A percentile compares a stretch with the other conserved stretches of the same genome.
phyloP scores from a whole-genome alignment of 1,284 basidiomycete genomes.

The Ganoderma resinaceum region DNA sequence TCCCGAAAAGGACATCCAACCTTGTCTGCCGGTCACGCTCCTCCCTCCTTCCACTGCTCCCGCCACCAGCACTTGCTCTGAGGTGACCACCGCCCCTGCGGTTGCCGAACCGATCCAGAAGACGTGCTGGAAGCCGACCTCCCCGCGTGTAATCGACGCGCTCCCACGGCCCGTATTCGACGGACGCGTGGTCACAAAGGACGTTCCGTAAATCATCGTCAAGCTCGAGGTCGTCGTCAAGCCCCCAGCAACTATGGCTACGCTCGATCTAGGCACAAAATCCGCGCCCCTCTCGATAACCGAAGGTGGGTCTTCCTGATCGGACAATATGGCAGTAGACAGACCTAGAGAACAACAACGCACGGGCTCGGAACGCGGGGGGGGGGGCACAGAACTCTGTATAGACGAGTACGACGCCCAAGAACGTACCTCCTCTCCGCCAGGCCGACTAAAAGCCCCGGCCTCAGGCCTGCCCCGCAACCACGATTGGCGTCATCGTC shows the following conservation, averaged over 20 bases:
- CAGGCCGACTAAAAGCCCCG: slow-evolving; percentile 12
- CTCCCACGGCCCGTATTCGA: neutral
- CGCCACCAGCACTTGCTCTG: neutral
- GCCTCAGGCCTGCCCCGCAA: neutral
- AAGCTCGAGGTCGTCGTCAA: neutral
- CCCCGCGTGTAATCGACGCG: neutral
- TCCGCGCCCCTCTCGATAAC: slow-evolving; percentile 49
- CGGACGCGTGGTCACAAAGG: slow-evolving; percentile 4
- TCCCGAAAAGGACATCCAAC: slow-evolving; percentile 32
- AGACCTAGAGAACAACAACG: neutral
- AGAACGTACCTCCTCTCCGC: neutral
- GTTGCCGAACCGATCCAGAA: neutral
- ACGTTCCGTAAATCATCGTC: neutral
- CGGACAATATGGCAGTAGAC: no score
- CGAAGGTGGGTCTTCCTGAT: slow-evolving; percentile 43
- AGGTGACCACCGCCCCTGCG: neutral
- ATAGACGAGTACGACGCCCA: neutral
- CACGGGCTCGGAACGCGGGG: neutral
- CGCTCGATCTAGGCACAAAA: slow-evolving; percentile 42
- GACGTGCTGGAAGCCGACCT: neutral
- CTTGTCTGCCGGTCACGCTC: slow-evolving; percentile 3
- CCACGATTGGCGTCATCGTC: slow-evolving; percentile 7
- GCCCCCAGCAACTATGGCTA: slow-evolving; percentile 35
- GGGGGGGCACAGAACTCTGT: neutral
- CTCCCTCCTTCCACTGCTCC: neutral